Evolutionary conservation across 106 monocot species (phyloP).

Genomic region (Dactylorhiza incarnata): DNA sequence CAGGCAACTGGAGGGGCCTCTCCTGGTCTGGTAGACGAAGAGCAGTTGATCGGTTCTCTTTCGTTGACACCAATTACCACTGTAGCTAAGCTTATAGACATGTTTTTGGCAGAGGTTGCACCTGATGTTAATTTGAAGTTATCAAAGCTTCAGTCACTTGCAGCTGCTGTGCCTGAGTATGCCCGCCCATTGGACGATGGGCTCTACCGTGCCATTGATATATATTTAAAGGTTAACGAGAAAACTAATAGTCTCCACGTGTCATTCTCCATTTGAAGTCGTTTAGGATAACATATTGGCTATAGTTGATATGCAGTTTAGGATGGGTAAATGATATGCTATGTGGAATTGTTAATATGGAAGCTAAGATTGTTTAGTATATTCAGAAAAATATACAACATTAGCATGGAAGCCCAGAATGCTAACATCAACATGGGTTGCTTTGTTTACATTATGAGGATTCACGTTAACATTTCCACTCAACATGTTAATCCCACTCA

Average conservation of each 20-base stretch:
- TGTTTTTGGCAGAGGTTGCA: slow-evolving; percentile 46
- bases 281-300: too few species aligned
- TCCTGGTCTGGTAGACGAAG: slow-evolving; percentile 27
- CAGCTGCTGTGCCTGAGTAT: slow-evolving; percentile 41
- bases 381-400: too few species aligned
- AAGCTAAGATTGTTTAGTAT: too few species aligned
- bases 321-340: too few species aligned
- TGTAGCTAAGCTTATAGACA: slow-evolving; percentile 52
- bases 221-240: slow-evolving; percentile 44
- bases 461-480: too few species aligned
- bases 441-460: too few species aligned
- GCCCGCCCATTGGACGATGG: slow-evolving; percentile 56
- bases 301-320: too few species aligned
- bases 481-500: too few species aligned
- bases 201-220: slow-evolving; percentile 52
- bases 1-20: slow-evolving; percentile 18
- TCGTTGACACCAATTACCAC: slow-evolving; percentile 27
- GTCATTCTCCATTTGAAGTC: not conserved
- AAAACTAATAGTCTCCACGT: not conserved
- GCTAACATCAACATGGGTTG: too few species aligned
- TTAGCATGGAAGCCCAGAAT: too few species aligned
- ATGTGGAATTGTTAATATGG: too few species aligned
- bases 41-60: slow-evolving; percentile 23
- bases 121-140: slow-evolving; percentile 52
- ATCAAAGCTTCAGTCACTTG: slow-evolving; percentile 38